phyloP scores from a whole-genome alignment of 192 early-diverging fungal genomes.

The Geranomyces michiganensis region DNA sequence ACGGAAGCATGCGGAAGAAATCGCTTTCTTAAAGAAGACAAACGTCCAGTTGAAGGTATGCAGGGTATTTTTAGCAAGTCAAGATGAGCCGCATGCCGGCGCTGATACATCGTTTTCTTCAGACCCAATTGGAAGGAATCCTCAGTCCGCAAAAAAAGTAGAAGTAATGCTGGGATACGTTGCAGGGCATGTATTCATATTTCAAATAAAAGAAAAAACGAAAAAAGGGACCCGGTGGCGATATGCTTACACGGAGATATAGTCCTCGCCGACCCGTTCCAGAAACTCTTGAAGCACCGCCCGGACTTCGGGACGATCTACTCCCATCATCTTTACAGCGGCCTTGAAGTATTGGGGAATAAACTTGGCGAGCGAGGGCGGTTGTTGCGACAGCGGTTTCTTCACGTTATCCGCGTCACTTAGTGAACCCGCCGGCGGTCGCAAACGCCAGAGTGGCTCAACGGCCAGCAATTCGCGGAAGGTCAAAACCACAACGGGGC shows the following conservation, averaged over 20 bases:
- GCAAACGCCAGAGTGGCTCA: conserved; percentile 50
- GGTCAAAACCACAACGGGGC: conserved; percentile 55
- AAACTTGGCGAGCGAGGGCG: conserved; percentile 26
- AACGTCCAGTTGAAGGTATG: conserved; percentile 68
- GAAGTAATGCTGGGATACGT: not conserved
- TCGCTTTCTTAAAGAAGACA: conserved; percentile 69
- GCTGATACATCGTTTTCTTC: not conserved
- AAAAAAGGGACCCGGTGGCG: not conserved
- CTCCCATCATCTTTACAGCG: conserved; percentile 47
- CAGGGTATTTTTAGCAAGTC: not conserved
- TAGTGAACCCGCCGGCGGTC: not conserved
- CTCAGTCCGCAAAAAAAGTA: conserved; percentile 68
- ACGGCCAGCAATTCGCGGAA: conserved; percentile 48
- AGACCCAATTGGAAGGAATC: conserved; percentile 71
- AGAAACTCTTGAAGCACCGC: conserved; percentile 49
- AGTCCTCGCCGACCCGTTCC: conserved; percentile 47
- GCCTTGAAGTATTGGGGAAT: conserved; percentile 43
- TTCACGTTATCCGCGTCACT: not conserved
- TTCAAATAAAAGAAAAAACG: too few species aligned
- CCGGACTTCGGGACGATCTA: conserved; percentile 49
- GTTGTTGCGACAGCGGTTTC: not conserved
- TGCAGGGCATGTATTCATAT: too few species aligned
- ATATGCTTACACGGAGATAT: conserved; percentile 20
- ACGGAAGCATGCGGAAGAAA: conserved; percentile 68
- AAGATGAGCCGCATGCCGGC: too few species aligned